Percentiles rank a stretch among this genome's conserved stretches.
Conservation (phyloP, 1,284 basidiomycete species). For the Cryptococcus wingfieldii region DNA sequence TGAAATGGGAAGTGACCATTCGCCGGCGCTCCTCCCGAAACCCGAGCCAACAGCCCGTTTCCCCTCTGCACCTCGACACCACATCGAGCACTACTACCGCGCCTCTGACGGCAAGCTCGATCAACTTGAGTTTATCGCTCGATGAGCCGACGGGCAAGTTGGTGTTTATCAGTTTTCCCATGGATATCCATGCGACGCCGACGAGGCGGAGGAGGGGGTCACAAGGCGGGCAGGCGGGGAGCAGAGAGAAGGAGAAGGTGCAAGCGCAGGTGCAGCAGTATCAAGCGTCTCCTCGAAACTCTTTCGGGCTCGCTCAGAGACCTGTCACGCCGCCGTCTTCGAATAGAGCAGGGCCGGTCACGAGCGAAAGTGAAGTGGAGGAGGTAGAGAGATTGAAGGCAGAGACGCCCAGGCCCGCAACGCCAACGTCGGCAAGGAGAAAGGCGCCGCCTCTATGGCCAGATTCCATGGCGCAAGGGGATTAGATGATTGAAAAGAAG, state of each 20-base stretch:
- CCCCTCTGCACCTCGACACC: conserved; percentile 15
- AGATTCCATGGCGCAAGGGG: conserved; percentile 2
- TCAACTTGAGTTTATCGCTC: conserved; percentile 38
- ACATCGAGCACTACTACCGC: conserved; percentile 5
- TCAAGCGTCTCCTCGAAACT: neutral
- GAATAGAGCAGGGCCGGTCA: neutral
- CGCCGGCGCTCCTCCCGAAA: conserved; percentile 9
- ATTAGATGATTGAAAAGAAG: neutral
- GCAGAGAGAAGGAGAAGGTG: too few species aligned
- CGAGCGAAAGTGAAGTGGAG: too few species aligned
- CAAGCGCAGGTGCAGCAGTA: neutral
- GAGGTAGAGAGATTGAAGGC: neutral
- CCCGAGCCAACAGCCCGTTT: neutral
- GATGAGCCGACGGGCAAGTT: conserved; percentile 38
- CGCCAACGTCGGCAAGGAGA: conserved; percentile 6
- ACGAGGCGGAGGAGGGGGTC: conserved; percentile 2
- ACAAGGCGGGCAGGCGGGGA: neutral
- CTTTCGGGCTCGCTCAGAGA: neutral
- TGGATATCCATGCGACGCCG: conserved; percentile 29
- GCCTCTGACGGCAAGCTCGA: conserved; percentile 22
- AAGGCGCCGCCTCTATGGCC: conserved; percentile 15
- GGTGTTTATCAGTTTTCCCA: conserved; percentile 38
- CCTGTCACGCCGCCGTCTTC: neutral
- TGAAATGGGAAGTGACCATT: conserved; percentile 37
- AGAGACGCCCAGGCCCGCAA: neutral